phyloP scores from a whole-genome alignment of 768 basidiomycete genomes.

The Mycena galericulata region DNA sequence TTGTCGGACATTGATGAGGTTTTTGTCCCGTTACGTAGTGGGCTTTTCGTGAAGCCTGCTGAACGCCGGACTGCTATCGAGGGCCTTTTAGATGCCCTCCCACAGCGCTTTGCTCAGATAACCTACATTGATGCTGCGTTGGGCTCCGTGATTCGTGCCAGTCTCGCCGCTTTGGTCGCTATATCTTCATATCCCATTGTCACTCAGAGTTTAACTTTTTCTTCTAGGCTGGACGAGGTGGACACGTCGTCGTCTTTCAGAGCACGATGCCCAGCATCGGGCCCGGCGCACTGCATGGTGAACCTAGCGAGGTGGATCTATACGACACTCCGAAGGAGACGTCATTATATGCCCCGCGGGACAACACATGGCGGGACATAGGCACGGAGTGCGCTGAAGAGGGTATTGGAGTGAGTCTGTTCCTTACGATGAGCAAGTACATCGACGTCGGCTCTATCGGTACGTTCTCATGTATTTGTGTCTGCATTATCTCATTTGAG shows the following conservation, averaged over 20 bases:
- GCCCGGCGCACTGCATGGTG: conserved; percentile 71
- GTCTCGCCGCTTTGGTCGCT: conserved; percentile 79
- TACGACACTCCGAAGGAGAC: conserved; percentile 92
- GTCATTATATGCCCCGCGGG: conserved; percentile 82
- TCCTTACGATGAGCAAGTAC: conserved; percentile 82
- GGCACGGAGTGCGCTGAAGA: conserved; percentile 91
- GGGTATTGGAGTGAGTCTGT: conserved; percentile 92
- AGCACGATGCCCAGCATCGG: conserved; percentile 78
- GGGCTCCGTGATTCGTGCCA: conserved; percentile 80
- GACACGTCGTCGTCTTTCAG: conserved; percentile 82
- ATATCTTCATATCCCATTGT: background rate
- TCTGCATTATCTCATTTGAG: background rate
- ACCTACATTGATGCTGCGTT: conserved; percentile 70
- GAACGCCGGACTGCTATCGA: conserved; percentile 77
- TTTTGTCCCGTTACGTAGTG: conserved; percentile 80
- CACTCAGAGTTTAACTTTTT: background rate
- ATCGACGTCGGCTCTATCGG: conserved; percentile 92
- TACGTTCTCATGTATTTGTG: conserved; percentile 42
- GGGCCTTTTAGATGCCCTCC: conserved; percentile 72
- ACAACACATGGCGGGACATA: conserved; percentile 81
- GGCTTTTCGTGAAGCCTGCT: conserved; percentile 81
- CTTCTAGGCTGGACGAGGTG: conserved; percentile 72
- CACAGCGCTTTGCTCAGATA: conserved; percentile 67
- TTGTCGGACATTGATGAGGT: conserved; percentile 94
- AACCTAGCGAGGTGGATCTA: conserved; percentile 70